Percentiles rank a stretch among this genome's conserved stretches.
Evolutionary conservation across 202 grass and related monocot genomes (phyloP).

Genomic region (Dendrocalamus latiflorus): DNA sequence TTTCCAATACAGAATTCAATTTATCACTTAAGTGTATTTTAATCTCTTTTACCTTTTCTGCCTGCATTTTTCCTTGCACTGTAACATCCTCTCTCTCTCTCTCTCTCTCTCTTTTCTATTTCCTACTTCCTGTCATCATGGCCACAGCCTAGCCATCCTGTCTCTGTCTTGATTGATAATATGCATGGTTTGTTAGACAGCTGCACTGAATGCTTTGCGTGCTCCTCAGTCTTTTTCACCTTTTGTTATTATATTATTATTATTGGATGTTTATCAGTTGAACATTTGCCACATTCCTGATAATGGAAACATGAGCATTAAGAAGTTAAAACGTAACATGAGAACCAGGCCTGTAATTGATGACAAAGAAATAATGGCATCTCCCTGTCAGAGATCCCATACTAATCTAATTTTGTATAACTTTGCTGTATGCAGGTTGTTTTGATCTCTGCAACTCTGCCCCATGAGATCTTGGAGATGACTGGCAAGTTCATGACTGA

Average conservation of each 20-base stretch:
- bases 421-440: constrained; percentile 41
- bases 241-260: not conserved
- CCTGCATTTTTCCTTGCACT: not conserved
- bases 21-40: not conserved
- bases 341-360: not conserved
- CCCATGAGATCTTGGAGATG: constrained; percentile 93
- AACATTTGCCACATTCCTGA: not conserved
- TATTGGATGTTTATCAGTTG: not conserved
- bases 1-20: not conserved
- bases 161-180: not conserved
- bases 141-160: not conserved
- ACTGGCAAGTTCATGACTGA: constrained; percentile 98
- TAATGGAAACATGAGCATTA: not conserved
- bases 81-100: not conserved
- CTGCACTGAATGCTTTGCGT: not conserved
- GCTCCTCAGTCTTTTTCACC: not conserved
- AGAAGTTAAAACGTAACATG: not conserved
- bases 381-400: not conserved
- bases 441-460: constrained; percentile 86
- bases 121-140: not conserved
- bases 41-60: not conserved
- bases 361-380: not conserved
- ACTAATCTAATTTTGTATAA: not conserved
- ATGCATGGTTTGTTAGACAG: not conserved
- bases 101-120: not conserved